Evolutionary conservation across 805 yeast genomes (phyloP).

Genomic region (Candida sphagnicola): DNA sequence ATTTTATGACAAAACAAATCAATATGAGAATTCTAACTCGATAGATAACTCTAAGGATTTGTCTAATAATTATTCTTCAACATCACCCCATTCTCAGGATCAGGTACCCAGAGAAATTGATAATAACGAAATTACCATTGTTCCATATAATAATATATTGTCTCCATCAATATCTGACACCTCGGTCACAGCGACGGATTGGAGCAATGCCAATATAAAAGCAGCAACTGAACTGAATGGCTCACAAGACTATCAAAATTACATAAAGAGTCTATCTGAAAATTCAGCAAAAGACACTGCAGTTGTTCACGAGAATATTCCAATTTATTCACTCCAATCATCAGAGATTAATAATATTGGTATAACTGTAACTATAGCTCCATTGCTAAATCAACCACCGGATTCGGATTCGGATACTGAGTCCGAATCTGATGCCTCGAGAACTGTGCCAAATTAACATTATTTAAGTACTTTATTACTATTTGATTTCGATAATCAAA

Average conservation of each 20-base stretch:
- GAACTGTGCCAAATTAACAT: background rate
- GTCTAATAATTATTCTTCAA: background rate
- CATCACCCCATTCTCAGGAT: background rate
- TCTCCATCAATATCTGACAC: constrained; percentile 9
- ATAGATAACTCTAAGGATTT: background rate
- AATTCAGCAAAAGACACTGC: constrained; percentile 1
- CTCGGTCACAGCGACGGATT: constrained; percentile 4
- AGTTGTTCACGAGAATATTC: background rate
- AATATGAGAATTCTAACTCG: background rate
- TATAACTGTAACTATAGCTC: constrained; percentile 29
- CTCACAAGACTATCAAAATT: constrained; percentile 15
- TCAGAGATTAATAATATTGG: background rate
- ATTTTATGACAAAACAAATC: background rate
- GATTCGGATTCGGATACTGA: constrained; percentile 26
- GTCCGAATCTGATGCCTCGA: background rate
- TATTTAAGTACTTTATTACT: too few species aligned
- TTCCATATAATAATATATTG: constrained; percentile 13
- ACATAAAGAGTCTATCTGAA: constrained; percentile 13
- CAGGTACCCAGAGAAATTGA: background rate
- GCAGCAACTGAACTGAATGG: constrained; percentile 3
- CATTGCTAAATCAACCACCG: constrained; percentile 37
- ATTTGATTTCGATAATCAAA: background rate
- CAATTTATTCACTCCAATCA: background rate
- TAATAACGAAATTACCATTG: constrained; percentile 10
- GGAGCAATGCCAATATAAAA: background rate